A percentile compares a stretch with the other conserved stretches of the same genome.
Conservation (phyloP, 495 filamentous ascomycete genomes). For the Tuber brumale region DNA sequence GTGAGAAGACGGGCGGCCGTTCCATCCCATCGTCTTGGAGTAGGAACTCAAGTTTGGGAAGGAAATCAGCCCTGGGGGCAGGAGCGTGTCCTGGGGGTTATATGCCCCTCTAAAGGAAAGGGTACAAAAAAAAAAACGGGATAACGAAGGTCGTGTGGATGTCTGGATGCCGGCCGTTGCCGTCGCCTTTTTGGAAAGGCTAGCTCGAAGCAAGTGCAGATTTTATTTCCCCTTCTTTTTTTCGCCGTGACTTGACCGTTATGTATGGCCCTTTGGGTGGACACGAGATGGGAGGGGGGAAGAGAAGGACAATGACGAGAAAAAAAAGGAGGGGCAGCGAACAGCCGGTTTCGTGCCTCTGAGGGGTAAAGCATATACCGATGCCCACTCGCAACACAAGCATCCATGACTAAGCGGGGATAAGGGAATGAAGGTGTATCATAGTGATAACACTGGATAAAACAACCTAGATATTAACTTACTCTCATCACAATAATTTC, state of each 20-base stretch:
- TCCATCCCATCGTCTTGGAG: conserved; percentile 42
- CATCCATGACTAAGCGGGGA: background rate
- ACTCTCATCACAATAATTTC: background rate
- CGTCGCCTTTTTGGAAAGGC: conserved; percentile 14
- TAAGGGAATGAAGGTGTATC: background rate
- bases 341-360: background rate
- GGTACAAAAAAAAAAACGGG: background rate
- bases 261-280: background rate
- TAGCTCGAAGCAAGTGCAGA: background rate
- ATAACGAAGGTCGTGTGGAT: conserved; percentile 3
- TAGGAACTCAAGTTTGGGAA: conserved; percentile 22
- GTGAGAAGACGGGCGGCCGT: conserved; percentile 70
- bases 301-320: background rate
- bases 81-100: conserved; percentile 8
- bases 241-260: background rate
- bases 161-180: conserved; percentile 32
- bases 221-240: conserved; percentile 5
- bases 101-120: background rate
- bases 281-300: conserved; percentile 9
- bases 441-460: background rate
- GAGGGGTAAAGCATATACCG: background rate
- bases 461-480: background rate
- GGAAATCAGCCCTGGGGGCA: conserved; percentile 13
- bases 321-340: conserved; percentile 9
- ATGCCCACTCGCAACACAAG: background rate